Evolutionary conservation across 1,284 basidiomycete genomes (phyloP).

Genomic region (Tylopilus sp.): DNA sequence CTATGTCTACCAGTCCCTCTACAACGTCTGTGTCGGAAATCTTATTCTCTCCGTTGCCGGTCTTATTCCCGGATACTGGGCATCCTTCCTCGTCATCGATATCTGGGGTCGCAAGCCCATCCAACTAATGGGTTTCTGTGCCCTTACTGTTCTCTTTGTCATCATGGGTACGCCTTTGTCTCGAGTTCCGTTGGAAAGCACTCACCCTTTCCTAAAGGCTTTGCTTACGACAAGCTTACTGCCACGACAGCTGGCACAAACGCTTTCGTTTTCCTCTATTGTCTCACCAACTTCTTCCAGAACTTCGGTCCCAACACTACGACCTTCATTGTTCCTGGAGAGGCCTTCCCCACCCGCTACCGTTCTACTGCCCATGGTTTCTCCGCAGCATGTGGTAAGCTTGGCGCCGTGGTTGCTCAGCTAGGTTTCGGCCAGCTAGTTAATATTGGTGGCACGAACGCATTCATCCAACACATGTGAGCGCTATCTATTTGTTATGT

Average conservation of each 20-base stretch:
- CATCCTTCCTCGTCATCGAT: conserved; percentile 62
- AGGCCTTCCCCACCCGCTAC: conserved; percentile 82
- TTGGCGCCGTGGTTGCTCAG: conserved; percentile 78
- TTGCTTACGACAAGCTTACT: conserved; percentile 66
- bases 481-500: conserved; percentile 16
- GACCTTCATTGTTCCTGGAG: conserved; percentile 77
- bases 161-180: conserved; percentile 53
- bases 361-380: conserved; percentile 78
- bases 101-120: conserved; percentile 63
- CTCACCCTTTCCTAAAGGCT: conserved; percentile 50
- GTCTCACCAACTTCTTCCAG: conserved; percentile 66
- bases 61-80: conserved; percentile 65
- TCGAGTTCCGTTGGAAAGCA: background rate
- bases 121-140: conserved; percentile 69
- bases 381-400: conserved; percentile 76
- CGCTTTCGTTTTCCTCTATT: conserved; percentile 73
- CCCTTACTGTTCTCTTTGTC: conserved; percentile 64
- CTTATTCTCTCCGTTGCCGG: conserved; percentile 65
- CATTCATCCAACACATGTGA: conserved; percentile 53
- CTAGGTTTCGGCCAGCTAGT: conserved; percentile 64
- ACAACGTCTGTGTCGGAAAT: conserved; percentile 47
- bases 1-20: conserved; percentile 40
- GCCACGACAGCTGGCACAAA: conserved; percentile 49
- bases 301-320: conserved; percentile 81
- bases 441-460: conserved; percentile 60